Evolutionary conservation across 2,329 filamentous ascomycete genomes (phyloP), one percentile per base, ranked within the genome.

Genomic region (Achaetomium macrosporum): DNA sequence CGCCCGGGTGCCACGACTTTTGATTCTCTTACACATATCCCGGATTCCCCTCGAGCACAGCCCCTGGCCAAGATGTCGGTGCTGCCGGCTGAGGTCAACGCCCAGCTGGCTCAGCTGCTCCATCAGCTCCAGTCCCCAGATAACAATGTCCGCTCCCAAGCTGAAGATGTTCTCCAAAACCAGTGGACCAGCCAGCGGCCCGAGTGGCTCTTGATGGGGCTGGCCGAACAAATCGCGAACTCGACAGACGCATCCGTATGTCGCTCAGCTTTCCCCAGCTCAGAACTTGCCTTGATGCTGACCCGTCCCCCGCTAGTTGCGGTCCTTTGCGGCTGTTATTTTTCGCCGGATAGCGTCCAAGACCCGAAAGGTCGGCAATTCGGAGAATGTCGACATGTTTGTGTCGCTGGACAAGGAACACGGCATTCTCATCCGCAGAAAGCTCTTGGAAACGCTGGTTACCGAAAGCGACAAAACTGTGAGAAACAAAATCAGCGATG

Each of bases 401-500:
- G 78, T 93, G 57, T 90, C 87, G 36, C 76, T 97, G 49, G 79
- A 80, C 59, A 76, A 79, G 54, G 83, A 88, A 35, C 85, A 93
- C 67, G 85, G 87, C 59, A 76, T 82, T 46, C 85, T 83, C 44
- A 95, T 97, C 64, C 84, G 90, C 61, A 80, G 87, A 64, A 96
- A 92, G 70, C 76, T 97, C 54, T 79, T 97, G 40, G 81, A 91
- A 65, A 84, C 83, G 48, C 76, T 96, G 49, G 82, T 82, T 53
- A 77, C 76, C 57, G 93, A 97, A 73, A 75, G 81, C 19, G 81
- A 87, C 57, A 80, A 84, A 57, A 76, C 81, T 37, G 88, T 96
- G 43, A 81, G 93, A 64, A 93, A 96, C 74, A 99, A 99, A 72
- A 88, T 97, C 67, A 93, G 91, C 63, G 93, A 99, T 72, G 90